Base-by-base conservation (phyloP, 2,329 filamentous ascomycete genomes). In the Teratosphaeria epicoccoides region DNA sequence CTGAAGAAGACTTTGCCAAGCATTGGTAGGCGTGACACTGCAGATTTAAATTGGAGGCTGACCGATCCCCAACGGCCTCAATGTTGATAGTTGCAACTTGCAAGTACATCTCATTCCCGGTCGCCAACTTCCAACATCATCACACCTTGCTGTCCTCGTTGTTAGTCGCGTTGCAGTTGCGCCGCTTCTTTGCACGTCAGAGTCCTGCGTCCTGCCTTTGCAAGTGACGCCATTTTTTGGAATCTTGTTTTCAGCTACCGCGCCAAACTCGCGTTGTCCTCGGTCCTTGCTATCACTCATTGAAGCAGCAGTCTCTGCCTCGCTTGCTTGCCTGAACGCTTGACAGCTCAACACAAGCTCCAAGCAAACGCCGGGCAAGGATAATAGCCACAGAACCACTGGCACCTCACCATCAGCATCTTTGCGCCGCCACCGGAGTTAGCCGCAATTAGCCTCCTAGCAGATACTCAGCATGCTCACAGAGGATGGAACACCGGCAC, bases 191-290 rank as follows among this genome's bases (percentile, higher is more conserved):
- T 40, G 33, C 33, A 40, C 33, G 33, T 40, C n/a, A 17, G 33
- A 22, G 20, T 40, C 14, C n/a, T 17, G 17, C n/a, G 33, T 20
- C 33, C 20, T n/a, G 6, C n/a, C n/a, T 11, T 29, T 22, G 22
- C 46, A 47, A 9, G 46, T 47, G 46, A 47, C 46, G 46, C 20
- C 26, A 29, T 28, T 47, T 14, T 47, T 47, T 47, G 46, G 29
- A 29, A 47, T 47, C 25, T 28, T 17, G 2, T 7, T 28, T 7
- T n/a, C 20, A 7, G 17, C 20, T 40, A 17, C 33, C 33, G 33
- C 33, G 33, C n/a, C n/a, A 40, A 17, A 6, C 33, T 40, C 33
- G 33, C 33, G 33, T 40, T 40, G 33, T 29, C 14, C 14, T 14
- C 28, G 14, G 28, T 29, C 28, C 4, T 22, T 20, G n/a, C n/a